phyloP scores from a whole-genome alignment of 2,329 filamentous ascomycete genomes.

The Penicillium psychrosexuale region DNA sequence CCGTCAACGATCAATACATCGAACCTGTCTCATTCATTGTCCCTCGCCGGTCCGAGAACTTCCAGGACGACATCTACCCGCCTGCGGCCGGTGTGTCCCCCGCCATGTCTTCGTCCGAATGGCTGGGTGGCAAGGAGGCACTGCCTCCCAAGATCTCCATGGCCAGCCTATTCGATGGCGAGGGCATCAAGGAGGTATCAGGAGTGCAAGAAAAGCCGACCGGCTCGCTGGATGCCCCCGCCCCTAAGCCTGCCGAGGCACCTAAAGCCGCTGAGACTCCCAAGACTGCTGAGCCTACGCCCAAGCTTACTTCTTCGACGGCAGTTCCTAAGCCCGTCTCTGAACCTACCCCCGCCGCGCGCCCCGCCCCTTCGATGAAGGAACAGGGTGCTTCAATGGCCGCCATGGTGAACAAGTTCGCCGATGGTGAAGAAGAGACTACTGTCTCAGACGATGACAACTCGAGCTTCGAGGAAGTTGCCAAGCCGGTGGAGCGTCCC shows the following conservation, averaged over 20 bases:
- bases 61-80: slow-evolving; percentile 96
- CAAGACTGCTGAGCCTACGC: slow-evolving; percentile 38
- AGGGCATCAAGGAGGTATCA: slow-evolving; percentile 70
- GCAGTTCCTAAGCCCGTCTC: slow-evolving; percentile 28
- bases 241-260: slow-evolving; percentile 52
- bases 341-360: slow-evolving; percentile 37
- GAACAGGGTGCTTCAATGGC: slow-evolving; percentile 87
- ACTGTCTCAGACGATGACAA: slow-evolving; percentile 60
- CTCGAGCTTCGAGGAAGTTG: slow-evolving; percentile 83
- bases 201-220: slow-evolving; percentile 42
- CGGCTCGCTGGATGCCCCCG: slow-evolving; percentile 38
- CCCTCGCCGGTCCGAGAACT: slow-evolving; percentile 85
- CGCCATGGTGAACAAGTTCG: slow-evolving; percentile 79
- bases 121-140: slow-evolving; percentile 79
- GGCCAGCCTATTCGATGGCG: slow-evolving; percentile 85
- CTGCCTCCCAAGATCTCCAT: slow-evolving; percentile 90
- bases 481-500: slow-evolving; percentile 69
- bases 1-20: slow-evolving; percentile 88
- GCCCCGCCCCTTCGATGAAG: slow-evolving; percentile 66
- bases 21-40: slow-evolving; percentile 98
- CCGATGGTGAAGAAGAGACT: slow-evolving; percentile 66
- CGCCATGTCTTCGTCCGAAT: slow-evolving; percentile 75
- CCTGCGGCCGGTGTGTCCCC: slow-evolving; percentile 77
- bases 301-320: slow-evolving; percentile 34
- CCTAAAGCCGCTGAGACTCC: background rate